These are phyloP conservation scores for Teunomyces stri DNA, from an alignment of 805 yeast genomes.

Conservation along the genomic window DNA sequence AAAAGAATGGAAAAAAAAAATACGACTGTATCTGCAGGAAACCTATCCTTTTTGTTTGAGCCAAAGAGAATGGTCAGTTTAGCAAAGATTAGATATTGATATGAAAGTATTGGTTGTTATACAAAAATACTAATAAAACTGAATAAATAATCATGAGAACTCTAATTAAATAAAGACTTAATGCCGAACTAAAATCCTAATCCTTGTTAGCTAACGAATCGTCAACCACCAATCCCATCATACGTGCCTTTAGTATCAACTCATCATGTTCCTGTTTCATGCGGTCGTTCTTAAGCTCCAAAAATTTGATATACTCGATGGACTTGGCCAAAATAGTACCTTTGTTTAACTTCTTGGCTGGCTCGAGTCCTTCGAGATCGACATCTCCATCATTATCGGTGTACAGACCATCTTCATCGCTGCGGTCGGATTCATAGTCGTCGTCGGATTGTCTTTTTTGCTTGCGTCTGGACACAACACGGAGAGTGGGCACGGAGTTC, in stretches of 20 bases:
- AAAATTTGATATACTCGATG: slow-evolving; percentile 73
- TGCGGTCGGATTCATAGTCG: slow-evolving; percentile 13
- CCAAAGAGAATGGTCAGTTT: not conserved
- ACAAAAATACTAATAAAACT: not conserved
- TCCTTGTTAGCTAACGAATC: slow-evolving; percentile 4
- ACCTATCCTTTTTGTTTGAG: not conserved
- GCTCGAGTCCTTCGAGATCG: slow-evolving; percentile 70
- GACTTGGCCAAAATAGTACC: slow-evolving; percentile 77
- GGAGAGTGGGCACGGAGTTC: slow-evolving; percentile 38
- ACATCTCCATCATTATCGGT: slow-evolving; percentile 4
- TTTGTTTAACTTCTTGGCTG: slow-evolving; percentile 73
- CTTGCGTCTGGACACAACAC: slow-evolving; percentile 27
- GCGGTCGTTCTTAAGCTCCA: slow-evolving; percentile 56
- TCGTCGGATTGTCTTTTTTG: slow-evolving; percentile 12
- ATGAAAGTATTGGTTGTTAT: not conserved
- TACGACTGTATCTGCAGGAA: not conserved
- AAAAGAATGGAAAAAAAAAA: not conserved
- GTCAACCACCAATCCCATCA: slow-evolving; percentile 28
- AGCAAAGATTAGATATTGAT: not conserved
- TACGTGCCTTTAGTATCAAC: slow-evolving; percentile 35
- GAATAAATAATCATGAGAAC: slow-evolving; percentile 1
- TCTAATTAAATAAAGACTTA: not conserved
- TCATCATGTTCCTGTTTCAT: slow-evolving; percentile 53
- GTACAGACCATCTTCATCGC: slow-evolving; percentile 5
- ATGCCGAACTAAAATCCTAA: slow-evolving; percentile 4